These are phyloP conservation scores for Citrus sinensis DNA, from an alignment of 345 rosid species.

Conservation along the genomic window DVS_A1.0 CM039162.1:22084501-22085000, in stretches of 20 bases:
- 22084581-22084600: background rate
- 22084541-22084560: background rate
- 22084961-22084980: background rate
- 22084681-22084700: slow-evolving; percentile 2
- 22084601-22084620: background rate
- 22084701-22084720: background rate
- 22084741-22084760: rapidly evolving
- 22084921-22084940: background rate
- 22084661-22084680: background rate
- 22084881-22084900: background rate
- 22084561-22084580: rapidly evolving
- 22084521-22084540: background rate
- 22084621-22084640: background rate
- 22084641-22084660: rapidly evolving
- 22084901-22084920: rapidly evolving
- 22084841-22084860: background rate
- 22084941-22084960: background rate
- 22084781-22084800: background rate
- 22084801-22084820: rapidly evolving
- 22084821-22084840: background rate
- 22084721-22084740: rapidly evolving
- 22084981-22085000: rapidly evolving
- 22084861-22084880: background rate
- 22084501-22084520: background rate
- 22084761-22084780: background rate